phyloP scores from a whole-genome alignment of 495 filamentous ascomycete species.

The Neurospora sp. region DNA sequence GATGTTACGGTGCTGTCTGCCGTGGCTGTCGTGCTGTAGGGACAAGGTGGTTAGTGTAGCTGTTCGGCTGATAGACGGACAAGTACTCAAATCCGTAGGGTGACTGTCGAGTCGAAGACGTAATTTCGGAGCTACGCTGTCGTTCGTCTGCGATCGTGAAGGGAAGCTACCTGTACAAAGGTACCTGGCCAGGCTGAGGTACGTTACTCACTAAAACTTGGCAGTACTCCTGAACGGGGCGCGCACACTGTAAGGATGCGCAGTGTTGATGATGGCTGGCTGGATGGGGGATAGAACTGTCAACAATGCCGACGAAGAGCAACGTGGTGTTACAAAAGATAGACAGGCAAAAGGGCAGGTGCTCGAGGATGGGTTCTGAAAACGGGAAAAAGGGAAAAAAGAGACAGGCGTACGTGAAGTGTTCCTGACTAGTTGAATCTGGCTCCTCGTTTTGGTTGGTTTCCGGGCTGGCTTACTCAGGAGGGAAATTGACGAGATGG shows the following conservation, averaged over 20 bases:
- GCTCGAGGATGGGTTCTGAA: not conserved
- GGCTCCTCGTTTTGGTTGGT: not conserved
- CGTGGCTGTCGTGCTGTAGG: not conserved
- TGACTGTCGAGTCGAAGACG: not conserved
- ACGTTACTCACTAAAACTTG: not conserved
- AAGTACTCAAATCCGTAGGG: not conserved
- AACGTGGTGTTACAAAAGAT: not conserved
- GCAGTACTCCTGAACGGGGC: not conserved
- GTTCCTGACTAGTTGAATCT: not conserved
- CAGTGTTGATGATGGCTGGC: not conserved
- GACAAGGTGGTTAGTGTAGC: not conserved
- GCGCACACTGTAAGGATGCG: not conserved
- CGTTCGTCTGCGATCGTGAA: not conserved
- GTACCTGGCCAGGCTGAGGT: not conserved
- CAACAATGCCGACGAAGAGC: not conserved
- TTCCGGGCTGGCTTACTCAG: not conserved
- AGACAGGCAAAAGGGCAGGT: not conserved
- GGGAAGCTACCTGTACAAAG: not conserved
- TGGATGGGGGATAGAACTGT: not conserved
- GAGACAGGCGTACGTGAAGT: conserved; percentile 1
- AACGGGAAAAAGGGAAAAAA: not conserved
- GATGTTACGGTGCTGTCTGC: not conserved
- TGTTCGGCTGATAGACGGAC: not conserved
- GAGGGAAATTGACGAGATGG: not conserved
- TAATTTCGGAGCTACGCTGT: not conserved